phyloP scores from a whole-genome alignment of 441 rosid genomes.

The Aquilaria agallochum region DNA sequence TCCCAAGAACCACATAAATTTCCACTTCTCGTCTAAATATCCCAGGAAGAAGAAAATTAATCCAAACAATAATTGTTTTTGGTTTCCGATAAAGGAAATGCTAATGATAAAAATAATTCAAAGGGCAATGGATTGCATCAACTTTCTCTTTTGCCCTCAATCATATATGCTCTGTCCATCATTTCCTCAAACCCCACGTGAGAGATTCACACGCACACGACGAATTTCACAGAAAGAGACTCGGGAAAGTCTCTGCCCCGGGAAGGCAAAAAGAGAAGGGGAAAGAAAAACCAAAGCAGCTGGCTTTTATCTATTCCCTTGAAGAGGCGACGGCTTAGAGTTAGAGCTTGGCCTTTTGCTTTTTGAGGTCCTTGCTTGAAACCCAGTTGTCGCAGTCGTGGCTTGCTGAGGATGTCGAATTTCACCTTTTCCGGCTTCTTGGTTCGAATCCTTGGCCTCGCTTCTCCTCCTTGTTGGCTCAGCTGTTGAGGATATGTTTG shows the following conservation, averaged over 20 bases:
- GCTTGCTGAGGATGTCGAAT: conserved; percentile 21
- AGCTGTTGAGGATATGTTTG: conserved; percentile 42
- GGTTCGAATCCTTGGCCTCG: conserved; percentile 15
- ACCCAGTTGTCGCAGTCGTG: conserved; percentile 35
- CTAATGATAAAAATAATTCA: conserved; percentile 20
- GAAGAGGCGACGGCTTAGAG: not conserved
- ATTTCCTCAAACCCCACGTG: conserved; percentile 71
- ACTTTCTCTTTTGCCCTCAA: conserved; percentile 28
- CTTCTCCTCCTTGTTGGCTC: conserved; percentile 12
- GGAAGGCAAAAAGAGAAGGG: conserved; percentile 4
- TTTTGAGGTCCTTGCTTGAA: conserved; percentile 30
- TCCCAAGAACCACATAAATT: conserved; percentile 42
- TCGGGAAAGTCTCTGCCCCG: conserved; percentile 13
- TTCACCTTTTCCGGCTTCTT: conserved; percentile 17
- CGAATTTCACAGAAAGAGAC: conserved; percentile 4
- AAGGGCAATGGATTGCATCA: conserved; percentile 23
- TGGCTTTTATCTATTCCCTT: conserved; percentile 12
- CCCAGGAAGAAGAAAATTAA: conserved; percentile 13
- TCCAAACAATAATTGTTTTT: conserved; percentile 5
- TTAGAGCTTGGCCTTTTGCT: conserved; percentile 17
- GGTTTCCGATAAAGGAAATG: conserved; percentile 13
- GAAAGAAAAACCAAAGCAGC: conserved; percentile 20
- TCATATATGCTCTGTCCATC: conserved; percentile 34
- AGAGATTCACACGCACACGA: conserved; percentile 26
- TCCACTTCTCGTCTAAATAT: conserved; percentile 24